These are phyloP conservation scores for Coemansia sp. DNA, from an alignment of 192 early-diverging fungal genomes.

Conservation along the genomic window DNA sequence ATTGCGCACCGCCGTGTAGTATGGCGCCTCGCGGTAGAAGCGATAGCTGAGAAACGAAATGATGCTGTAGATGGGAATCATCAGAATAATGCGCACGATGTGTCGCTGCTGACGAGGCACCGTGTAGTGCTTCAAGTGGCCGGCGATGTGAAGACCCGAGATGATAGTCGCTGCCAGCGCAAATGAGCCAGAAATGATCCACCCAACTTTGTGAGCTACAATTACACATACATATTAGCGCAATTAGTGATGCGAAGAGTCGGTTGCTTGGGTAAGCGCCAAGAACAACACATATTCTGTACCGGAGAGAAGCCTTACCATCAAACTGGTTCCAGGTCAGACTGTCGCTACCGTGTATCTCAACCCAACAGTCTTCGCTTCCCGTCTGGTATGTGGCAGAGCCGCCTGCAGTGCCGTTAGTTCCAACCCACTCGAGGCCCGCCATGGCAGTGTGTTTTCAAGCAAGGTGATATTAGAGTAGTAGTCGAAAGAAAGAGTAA, in stretches of 20 bases:
- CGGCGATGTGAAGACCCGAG: constrained; percentile 55
- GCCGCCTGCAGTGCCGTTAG: constrained; percentile 21
- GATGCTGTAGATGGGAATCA: constrained; percentile 75
- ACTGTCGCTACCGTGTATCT: constrained; percentile 47
- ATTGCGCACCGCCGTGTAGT: constrained; percentile 70
- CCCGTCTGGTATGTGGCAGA: constrained; percentile 16
- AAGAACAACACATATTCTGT: background rate
- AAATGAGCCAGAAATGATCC: constrained; percentile 61
- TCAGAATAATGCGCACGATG: constrained; percentile 74
- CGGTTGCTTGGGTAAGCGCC: background rate
- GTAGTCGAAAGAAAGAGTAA: too few species aligned
- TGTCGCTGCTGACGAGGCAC: constrained; percentile 75
- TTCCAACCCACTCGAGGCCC: constrained; percentile 40
- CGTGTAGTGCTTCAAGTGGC: constrained; percentile 62
- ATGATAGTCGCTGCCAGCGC: constrained; percentile 58
- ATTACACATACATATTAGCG: background rate
- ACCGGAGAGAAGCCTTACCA: background rate
- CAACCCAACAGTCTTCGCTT: constrained; percentile 52
- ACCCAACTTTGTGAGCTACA: constrained; percentile 63
- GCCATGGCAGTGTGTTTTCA: constrained; percentile 5
- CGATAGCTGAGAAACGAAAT: constrained; percentile 71
- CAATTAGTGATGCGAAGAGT: background rate
- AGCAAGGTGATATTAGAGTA: background rate
- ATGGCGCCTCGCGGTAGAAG: constrained; percentile 69
- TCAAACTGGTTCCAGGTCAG: constrained; percentile 54